Conservation (phyloP, 345 rosid species). For the Citropsis articulata region DNA sequence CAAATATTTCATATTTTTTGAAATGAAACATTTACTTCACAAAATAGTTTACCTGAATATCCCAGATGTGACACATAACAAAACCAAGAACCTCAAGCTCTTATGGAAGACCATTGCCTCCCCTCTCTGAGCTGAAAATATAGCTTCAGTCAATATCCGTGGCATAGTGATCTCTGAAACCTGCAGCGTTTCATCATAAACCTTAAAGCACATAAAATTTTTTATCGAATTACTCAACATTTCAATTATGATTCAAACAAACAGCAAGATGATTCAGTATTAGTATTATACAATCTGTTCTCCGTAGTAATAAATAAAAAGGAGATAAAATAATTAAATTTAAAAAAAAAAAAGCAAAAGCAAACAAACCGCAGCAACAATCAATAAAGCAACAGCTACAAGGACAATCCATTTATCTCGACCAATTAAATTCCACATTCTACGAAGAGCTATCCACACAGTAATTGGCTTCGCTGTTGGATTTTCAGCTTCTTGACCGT, state of each 20-base stretch:
- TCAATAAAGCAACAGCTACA: constrained; percentile 35
- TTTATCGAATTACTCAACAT: background rate
- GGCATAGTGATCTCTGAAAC: constrained; percentile 55
- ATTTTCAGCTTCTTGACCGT: constrained; percentile 6
- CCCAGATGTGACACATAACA: constrained; percentile 45
- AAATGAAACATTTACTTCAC: background rate
- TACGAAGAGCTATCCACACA: constrained; percentile 28
- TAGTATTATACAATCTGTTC: background rate
- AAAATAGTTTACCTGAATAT: constrained; percentile 37
- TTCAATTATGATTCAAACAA: background rate
- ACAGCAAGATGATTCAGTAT: background rate
- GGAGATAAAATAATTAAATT: background rate
- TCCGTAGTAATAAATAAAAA: background rate
- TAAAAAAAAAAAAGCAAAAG: background rate
- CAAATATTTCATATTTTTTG: background rate
- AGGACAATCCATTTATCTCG: constrained; percentile 37
- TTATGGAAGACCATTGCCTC: constrained; percentile 26
- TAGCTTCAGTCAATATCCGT: constrained; percentile 39
- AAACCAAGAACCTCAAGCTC: constrained; percentile 26
- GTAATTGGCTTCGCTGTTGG: constrained; percentile 23
- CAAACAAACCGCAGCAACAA: constrained; percentile 41
- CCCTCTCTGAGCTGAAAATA: constrained; percentile 45
- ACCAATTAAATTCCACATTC: constrained; percentile 45
- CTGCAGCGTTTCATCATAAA: constrained; percentile 15
- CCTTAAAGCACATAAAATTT: background rate